These are phyloP conservation scores for Leersia perrieri DNA, from an alignment of 176 grass and related monocot genomes.

Conservation along the genomic window DNA sequence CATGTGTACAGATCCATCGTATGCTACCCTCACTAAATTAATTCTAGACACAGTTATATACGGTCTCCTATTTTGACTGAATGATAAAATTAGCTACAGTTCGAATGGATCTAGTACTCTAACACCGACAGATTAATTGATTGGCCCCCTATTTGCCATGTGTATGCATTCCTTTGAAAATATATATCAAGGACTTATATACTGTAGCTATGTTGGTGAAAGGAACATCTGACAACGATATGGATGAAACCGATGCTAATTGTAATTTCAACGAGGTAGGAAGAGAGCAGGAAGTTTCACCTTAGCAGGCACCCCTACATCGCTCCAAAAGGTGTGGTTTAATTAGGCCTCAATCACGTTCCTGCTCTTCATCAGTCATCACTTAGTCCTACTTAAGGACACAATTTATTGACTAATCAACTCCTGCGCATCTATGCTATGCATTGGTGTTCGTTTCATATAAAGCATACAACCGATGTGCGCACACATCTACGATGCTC, in stretches of 20 bases:
- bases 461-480: neutral
- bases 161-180: neutral
- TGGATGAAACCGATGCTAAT: neutral
- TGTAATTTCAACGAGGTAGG: neutral
- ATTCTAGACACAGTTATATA: too few relatives aligned
- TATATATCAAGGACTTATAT: neutral
- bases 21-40: too few relatives aligned
- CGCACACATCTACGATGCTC: too few relatives aligned
- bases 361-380: too few relatives aligned
- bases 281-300: constrained; percentile 34
- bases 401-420: neutral
- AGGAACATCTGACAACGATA: neutral
- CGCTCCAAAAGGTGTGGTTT: neutral
- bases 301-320: constrained; percentile 7
- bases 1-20: too few relatives aligned
- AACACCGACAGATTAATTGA: neutral
- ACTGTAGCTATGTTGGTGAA: neutral
- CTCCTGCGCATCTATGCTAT: too few relatives aligned
- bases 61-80: neutral
- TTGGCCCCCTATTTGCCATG: neutral
- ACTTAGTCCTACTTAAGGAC: neutral
- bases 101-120: neutral
- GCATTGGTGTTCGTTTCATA: neutral
- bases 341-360: neutral
- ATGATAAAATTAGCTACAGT: neutral